These are phyloP conservation scores for Linnemannia zychae DNA, from an alignment of 192 early-diverging fungal species.

Conservation along the genomic window DNA sequence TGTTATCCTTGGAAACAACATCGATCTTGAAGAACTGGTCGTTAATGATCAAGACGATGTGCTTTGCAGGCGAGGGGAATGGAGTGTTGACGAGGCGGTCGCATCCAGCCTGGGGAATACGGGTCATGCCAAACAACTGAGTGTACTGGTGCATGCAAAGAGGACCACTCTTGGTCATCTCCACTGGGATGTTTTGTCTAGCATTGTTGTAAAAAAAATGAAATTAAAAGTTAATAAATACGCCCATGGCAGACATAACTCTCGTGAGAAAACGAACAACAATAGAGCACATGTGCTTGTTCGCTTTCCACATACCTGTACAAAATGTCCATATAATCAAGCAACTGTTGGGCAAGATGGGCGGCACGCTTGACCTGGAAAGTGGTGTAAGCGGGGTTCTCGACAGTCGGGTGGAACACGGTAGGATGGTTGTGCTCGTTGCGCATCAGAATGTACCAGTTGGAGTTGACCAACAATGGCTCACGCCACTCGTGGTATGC, in stretches of 20 bases:
- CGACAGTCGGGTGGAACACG: constrained; percentile 41
- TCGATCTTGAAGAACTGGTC: constrained; percentile 86
- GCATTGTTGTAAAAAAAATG: background rate
- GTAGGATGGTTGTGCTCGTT: constrained; percentile 74
- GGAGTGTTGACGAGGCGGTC: constrained; percentile 74
- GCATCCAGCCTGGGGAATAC: constrained; percentile 82
- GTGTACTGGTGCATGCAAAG: constrained; percentile 92
- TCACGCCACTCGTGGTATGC: constrained; percentile 90
- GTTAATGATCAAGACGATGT: constrained; percentile 78
- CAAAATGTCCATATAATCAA: constrained; percentile 84
- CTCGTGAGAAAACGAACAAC: background rate
- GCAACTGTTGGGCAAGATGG: constrained; percentile 69
- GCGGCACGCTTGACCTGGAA: constrained; percentile 89
- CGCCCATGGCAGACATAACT: background rate
- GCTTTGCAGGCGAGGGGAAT: constrained; percentile 58
- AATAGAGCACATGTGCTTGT: background rate
- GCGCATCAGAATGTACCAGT: constrained; percentile 84
- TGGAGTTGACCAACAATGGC: constrained; percentile 85
- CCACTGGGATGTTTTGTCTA: constrained; percentile 70
- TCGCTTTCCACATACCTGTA: constrained; percentile 63
- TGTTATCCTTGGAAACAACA: constrained; percentile 72
- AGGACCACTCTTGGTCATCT: constrained; percentile 75
- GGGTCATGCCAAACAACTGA: constrained; percentile 81
- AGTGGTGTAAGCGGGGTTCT: constrained; percentile 70
- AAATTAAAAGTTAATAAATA: background rate